Percentiles rank a stretch among this genome's conserved stretches.
phyloP scores from a whole-genome alignment of 768 basidiomycete genomes.

The Amanita brunnescens region DNA sequence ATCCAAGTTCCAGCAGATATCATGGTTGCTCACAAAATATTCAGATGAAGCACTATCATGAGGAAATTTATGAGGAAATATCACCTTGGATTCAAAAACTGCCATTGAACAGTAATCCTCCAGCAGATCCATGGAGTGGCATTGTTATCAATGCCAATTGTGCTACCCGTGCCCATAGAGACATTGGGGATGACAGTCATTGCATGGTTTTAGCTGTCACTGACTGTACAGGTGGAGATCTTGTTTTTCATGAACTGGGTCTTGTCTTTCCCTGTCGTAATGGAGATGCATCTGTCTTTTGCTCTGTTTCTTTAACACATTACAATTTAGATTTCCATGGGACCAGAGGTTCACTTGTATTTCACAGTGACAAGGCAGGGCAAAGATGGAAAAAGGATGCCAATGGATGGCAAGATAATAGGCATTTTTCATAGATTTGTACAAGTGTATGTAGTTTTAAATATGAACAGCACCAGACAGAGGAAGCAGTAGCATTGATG shows the following conservation, averaged over 20 bases:
- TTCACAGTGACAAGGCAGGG: slow-evolving; percentile 11
- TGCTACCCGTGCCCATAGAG: slow-evolving; percentile 14
- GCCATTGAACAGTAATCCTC: slow-evolving; percentile 9
- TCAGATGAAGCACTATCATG: background rate
- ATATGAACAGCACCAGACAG: no score
- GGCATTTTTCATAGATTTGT: background rate
- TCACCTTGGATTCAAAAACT: slow-evolving; percentile 1
- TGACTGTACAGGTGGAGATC: slow-evolving; percentile 17
- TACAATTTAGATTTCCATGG: slow-evolving; percentile 18
- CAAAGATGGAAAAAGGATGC: background rate
- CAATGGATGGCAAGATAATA: background rate
- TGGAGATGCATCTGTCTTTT: slow-evolving; percentile 18
- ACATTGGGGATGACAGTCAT: slow-evolving; percentile 13
- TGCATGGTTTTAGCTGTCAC: slow-evolving; percentile 18
- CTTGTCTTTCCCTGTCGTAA: slow-evolving; percentile 12
- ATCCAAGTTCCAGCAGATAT: background rate
- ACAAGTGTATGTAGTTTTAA: no score
- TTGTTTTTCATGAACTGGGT: slow-evolving; percentile 17
- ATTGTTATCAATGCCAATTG: slow-evolving; percentile 15
- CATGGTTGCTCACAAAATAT: background rate
- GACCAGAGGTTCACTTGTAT: slow-evolving; percentile 13
- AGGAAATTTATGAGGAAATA: background rate
- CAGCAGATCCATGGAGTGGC: slow-evolving; percentile 13
- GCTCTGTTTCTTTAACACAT: slow-evolving; percentile 15
- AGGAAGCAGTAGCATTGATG: no score